These are phyloP conservation scores for Nitzschia sp. DNA, from an alignment of 108 stramenopile species.

Conservation along the genomic window DNA sequence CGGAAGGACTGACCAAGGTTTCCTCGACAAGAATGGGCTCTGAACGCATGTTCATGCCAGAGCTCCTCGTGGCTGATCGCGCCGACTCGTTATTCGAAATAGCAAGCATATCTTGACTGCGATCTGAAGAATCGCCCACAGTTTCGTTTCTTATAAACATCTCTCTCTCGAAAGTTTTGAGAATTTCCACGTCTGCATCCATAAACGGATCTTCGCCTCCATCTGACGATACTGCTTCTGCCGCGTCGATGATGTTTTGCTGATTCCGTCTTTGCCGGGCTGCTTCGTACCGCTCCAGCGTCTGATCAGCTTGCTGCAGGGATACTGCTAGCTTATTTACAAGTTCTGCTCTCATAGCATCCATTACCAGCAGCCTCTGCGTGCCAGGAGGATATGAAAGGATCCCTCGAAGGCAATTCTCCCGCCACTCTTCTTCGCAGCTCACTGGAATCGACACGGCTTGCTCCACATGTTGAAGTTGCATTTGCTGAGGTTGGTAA, in stretches of 20 bases:
- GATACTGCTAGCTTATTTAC: conserved; percentile 53
- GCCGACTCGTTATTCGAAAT: conserved; percentile 12
- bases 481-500: conserved; percentile 44
- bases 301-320: conserved; percentile 47
- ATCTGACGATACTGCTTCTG: background rate
- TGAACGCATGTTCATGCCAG: background rate
- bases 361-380: conserved; percentile 63
- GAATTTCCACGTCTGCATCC: conserved; percentile 42
- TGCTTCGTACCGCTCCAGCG: conserved; percentile 24
- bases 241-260: background rate
- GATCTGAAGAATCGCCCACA: background rate
- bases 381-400: conserved; percentile 76
- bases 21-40: background rate
- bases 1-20: background rate
- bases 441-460: conserved; percentile 9
- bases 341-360: conserved; percentile 67
- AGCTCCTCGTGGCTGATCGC: background rate
- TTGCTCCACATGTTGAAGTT: conserved; percentile 7
- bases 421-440: conserved; percentile 53
- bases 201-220: conserved; percentile 4
- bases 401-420: conserved; percentile 55
- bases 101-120: conserved; percentile 8
- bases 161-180: conserved; percentile 24
- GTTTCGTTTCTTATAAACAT: background rate
- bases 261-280: background rate